Base-by-base conservation (phyloP, 768 basidiomycete genomes). In the Thelephora aurantiotincta region DNA sequence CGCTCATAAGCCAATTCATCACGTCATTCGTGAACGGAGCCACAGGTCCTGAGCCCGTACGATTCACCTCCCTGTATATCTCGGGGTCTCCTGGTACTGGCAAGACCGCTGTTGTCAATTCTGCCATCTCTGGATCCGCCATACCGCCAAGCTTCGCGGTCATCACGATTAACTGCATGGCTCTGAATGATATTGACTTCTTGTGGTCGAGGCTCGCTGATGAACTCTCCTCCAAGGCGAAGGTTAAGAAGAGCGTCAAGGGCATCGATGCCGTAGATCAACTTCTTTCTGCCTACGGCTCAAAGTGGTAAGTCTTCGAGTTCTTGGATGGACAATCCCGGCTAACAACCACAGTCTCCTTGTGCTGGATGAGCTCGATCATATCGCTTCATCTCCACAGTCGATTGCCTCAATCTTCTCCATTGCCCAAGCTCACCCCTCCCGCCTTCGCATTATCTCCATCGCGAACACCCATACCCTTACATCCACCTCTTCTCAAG, bases 71-170 rank as follows among this genome's bases (percentile, higher is more conserved):
- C 37, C 69, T 94, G 49, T 97, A 93, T 62, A 80, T 97, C 46
- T 93, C 92, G 7, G 94, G 94, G 7, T 78, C 89, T 1, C 91
- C 92, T 3, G 94, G 93, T 1, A 90, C 89, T 2, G 90, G 90
- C 16, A 93, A 94, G 67, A 93, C 88, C 1, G 90, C 88, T 0
- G 67, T 94, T 3, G 75, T 91, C 22, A 80, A 82, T 55, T 68
- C 78, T 4, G 65, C 88, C 23, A 60, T 92, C 18, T 62, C 73
- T 22, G 61, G 67, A 20, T 54, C 65, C 6, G 65, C 68, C 26
- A 53, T 55, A 5, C 59, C 69, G n/a, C 59, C 75, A 38, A 71
- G 68, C 52, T 64, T 80, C 11, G 60, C 80, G 37, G 67, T 71
- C 46, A 63, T 89, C 54, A 48, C 45, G 11, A 50, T 61, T 13